Percentiles rank a stretch among this genome's conserved stretches.
Conservation (phyloP, 176 grass and related monocot genomes). For the Poa pratensis region DNA sequence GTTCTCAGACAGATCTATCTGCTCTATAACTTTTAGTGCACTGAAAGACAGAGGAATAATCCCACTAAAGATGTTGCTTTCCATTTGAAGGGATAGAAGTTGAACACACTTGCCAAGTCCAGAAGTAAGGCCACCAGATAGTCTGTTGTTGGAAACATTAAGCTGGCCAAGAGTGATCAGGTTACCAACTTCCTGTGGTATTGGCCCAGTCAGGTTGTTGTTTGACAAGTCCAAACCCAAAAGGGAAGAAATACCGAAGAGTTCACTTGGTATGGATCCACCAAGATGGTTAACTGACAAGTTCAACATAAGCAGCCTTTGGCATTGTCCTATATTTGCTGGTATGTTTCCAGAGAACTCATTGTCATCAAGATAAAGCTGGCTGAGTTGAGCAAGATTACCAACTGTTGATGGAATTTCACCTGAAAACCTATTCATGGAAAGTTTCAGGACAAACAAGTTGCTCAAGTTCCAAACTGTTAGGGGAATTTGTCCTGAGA, state of each 20-base stretch:
- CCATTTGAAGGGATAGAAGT: neutral
- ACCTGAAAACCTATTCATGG: constrained; percentile 51
- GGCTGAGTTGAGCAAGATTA: constrained; percentile 37
- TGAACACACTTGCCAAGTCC: neutral
- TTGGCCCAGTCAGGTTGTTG: neutral
- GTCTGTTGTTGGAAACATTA: constrained; percentile 31
- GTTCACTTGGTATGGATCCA: constrained; percentile 40
- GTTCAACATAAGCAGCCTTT: constrained; percentile 34
- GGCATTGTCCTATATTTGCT: constrained; percentile 27
- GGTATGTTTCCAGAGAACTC: constrained; percentile 55
- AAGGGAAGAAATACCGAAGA: neutral
- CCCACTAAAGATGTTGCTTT: constrained; percentile 27
- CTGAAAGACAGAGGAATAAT: constrained; percentile 1
- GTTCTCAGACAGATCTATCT: constrained; percentile 40
- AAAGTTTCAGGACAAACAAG: constrained; percentile 44
- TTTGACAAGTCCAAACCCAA: constrained; percentile 27
- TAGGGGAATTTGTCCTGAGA: constrained; percentile 56
- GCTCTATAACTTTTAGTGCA: neutral
- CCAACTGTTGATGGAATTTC: constrained; percentile 52
- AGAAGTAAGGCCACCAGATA: constrained; percentile 35
- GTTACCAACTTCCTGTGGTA: constrained; percentile 30
- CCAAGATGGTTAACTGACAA: constrained; percentile 40
- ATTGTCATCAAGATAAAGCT: constrained; percentile 50
- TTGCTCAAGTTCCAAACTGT: constrained; percentile 47
- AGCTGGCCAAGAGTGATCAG: neutral